Base-by-base conservation (phyloP, 2,329 filamentous ascomycete species). In the Cercospora berteroae region DNA sequence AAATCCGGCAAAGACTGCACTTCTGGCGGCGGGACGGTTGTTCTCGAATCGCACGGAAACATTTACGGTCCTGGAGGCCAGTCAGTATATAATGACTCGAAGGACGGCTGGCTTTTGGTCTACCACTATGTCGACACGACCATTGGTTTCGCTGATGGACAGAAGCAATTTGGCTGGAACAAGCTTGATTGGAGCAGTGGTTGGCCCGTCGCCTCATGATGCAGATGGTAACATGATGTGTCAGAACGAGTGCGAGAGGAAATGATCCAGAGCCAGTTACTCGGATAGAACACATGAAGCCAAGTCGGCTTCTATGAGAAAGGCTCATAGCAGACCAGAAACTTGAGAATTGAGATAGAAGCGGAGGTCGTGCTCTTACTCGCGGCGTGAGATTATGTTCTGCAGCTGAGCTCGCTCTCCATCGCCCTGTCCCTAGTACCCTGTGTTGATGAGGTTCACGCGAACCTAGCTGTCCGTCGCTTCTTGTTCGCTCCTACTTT, bases 21-120 rank as follows among this genome's bases (percentile, higher is more conserved):
- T 0, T 73, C 79, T 7, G 83, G 84, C 52, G 88, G 89, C 8
- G 89, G 89, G 1, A 88, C 86, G 0, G 79, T 86, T 4, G 84
- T 91, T 0, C 80, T 91, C 0, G 82, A 84, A 69, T 86, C 83
- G 13, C 87, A 91, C 70, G 85, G 79, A 5, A 84, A 78, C 27
- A 82, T 89, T 0, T 91, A 90, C 71, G 88, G 85, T 31, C 88
- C 89, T 16, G 89, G 89, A 68, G 88, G 88, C 42, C 88, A 90
- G 77, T 87, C 85, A 52, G 83, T 88, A 1, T 84, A 85, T 69
- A 79, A 80, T 1, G 87, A 88, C 67, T 78, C 80, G 0, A 71
- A 69, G 13, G 63, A 78, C 9, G 87, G 87, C 1, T 82, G 84
- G 18, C 80, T 89, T 8, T 78, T 89, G 4, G 89, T 89, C 74